Base-by-base conservation (phyloP, 2,329 filamentous ascomycete species). In the Dactylonectria macrodidyma region DNA sequence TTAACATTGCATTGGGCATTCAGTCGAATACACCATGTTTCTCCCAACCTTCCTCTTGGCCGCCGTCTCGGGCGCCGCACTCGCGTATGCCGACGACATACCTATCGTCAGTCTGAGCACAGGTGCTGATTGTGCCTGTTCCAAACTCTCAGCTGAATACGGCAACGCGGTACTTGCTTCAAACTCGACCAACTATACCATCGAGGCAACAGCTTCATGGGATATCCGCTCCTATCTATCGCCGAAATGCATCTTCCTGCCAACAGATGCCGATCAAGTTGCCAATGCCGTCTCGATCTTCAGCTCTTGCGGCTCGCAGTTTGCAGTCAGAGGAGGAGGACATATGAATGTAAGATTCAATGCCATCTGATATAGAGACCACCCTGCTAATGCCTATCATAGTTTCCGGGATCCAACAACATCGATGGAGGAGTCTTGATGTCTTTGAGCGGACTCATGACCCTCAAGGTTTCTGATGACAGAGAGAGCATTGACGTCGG, bases 241-340 rank as follows among this genome's bases (percentile, higher is more conserved):
- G 1, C 62, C 62, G 11, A 55, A 59, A 30, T 65, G 62, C 48
- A 59, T 52, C 5, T 59, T 59, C 38, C 30, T 54, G 1, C 56
- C 56, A 2, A 41, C 30, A 33, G 10, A 24, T 3, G 56, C 56
- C 14, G 62, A 65, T 4, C 26, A 65, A 24, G 56, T 59, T 5
- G 48, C 56, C 2, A 24, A 6, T 2, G 62, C 62, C 1, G 1
- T 65, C 11, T 48, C 62, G 1, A 33, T 48, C 3, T 33, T 65
- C 30, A 33, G n/a, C 11, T 16, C 19, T n/a, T 59, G 62, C 9
- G 56, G 62, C 10, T 26, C 56, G 5, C 50, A 65, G 0, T 75
- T 75, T 56, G 71, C 71, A 6, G 36, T 75, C 1, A 66, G 73
- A 3, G 71, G 73, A 30, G 73, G 73, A 7, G 73, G 73, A 0